Evolutionary conservation across 1,284 basidiomycete genomes (phyloP), one percentile per base, ranked within the genome.

Genomic region (Naganishia liquefaciens): DNA sequence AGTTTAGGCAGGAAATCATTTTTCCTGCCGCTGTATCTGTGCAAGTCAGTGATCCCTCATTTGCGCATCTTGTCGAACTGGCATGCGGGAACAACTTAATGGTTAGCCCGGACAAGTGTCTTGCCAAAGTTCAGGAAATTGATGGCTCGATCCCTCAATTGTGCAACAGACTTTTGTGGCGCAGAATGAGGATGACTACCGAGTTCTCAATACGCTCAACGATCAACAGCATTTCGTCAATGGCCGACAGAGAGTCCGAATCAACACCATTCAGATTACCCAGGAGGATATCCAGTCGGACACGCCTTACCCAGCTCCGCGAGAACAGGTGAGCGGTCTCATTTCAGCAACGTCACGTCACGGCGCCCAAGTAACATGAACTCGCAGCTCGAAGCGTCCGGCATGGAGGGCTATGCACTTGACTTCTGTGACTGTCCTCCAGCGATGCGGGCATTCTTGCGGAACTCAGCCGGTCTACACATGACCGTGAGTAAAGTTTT

Each of bases 401-500:
- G 88, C 3, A 93, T 99, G 71, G 87, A 94, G 68, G 87, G 87
- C 0, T 95, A 89, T 72, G 90, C 89, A 0, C 81, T 93, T 47
- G 88, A 98, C 71, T 87, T 87, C 54, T 72, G 84, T 42, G 77
- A 81, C 2, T 83, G 80, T 0, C 80, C 81, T 0, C 70, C 74
- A 0, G 73, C 80, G 0, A 78, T 84, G 37, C 73, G 81, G 44
- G 73, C 75, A 0, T 83, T 73, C 70, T 72, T 95, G 30, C 82
- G 79, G 67, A 80, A 81, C 21, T 84, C 87, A 42, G 73, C 86
- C 5, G 81, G 83, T 55, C 72, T 93, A 49, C 88, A 93, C 76
- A 82, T 86, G 25, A 86, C 85, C 7, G 91, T 91, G 70, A 37
- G 82, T 68, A 1, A 9, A 46, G 4, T 2, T 2, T 23, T n/a